Base-by-base conservation (phyloP, 1,284 basidiomycete species). In the Ceratobasidium sp. region DNA sequence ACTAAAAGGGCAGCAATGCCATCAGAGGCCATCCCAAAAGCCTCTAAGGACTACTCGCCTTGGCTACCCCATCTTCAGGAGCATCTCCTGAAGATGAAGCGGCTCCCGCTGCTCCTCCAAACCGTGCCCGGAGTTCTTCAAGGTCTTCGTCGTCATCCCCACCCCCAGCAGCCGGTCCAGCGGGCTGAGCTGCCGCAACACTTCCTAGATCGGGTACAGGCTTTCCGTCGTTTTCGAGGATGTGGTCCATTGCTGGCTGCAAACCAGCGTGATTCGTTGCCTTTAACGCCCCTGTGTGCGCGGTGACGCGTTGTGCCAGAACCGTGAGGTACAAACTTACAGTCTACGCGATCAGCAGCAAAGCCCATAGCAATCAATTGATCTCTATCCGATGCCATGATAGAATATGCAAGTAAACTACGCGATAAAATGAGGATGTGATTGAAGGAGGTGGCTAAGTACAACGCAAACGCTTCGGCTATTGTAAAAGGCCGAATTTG, bases 231-330 rank as follows among this genome's bases (percentile, higher is more conserved):
- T 96, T 87, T 78, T 88, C 90, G 59, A 95, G 81, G 30, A 96
- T 83, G 79, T 92, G 89, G 78, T 96, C 94, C 90, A 96, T 92
- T 9, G 94, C 93, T 2, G 92, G 92, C 79, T 95, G 90, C 0
- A 96, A 83, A 3, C 94, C 94, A 21, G 90, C 84, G 75, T 87
- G 87, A 56, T 84, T 85, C 11, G 93, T 95, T 9, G 91, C 91
- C 77, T 89, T 89, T 69, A 95, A 80, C 6, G 94, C 94, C 94
- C 93, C 93, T 95, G 21, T 3, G 76, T 75, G 77, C 38, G 48
- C 30, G 33, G 33, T 49, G 40, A 46, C 42, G 61, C 30, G 33
- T 25, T 30, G 38, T 49, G 30, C 53, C 23, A 54, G 48, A 51
- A 14, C 28, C 25, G 46, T 48, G 21, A 33, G 61, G 8, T 16